Conservation (phyloP, 495 filamentous ascomycete genomes). For the Talaromyces adpressus region DNA sequence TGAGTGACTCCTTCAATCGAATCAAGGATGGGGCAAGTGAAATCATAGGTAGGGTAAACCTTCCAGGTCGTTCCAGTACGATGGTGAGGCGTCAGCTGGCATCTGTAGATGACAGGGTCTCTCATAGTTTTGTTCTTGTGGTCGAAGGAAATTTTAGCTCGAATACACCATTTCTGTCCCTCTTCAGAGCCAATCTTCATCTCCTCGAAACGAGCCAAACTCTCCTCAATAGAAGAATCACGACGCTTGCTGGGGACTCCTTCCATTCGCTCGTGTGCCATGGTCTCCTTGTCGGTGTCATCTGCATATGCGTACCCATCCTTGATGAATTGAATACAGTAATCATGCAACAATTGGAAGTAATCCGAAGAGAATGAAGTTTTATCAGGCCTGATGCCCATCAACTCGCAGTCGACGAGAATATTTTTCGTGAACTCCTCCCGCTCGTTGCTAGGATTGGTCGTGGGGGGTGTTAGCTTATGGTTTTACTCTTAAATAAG, state of each 20-base stretch:
- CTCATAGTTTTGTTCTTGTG: constrained; percentile 81
- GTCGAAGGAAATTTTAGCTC: constrained; percentile 80
- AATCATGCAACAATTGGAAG: constrained; percentile 80
- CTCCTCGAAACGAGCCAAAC: constrained; percentile 70
- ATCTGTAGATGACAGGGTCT: constrained; percentile 93
- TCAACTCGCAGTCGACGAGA: constrained; percentile 72
- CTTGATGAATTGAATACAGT: constrained; percentile 71
- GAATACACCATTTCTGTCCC: constrained; percentile 75
- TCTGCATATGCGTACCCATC: constrained; percentile 83
- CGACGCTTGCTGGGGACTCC: constrained; percentile 70
- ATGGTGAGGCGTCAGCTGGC: constrained; percentile 71
- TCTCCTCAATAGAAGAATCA: constrained; percentile 73
- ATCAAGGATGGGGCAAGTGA: constrained; percentile 88
- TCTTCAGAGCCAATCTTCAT: constrained; percentile 79
- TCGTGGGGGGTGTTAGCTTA: constrained; percentile 19
- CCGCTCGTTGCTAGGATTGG: constrained; percentile 90
- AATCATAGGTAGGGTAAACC: constrained; percentile 95
- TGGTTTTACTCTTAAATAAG: not conserved
- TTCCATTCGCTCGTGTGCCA: constrained; percentile 70
- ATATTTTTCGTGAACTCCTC: constrained; percentile 78
- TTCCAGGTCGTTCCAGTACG: constrained; percentile 87
- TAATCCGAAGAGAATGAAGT: constrained; percentile 81
- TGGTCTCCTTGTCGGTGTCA: constrained; percentile 81
- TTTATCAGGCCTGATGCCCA: constrained; percentile 79
- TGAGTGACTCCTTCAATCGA: constrained; percentile 89